A percentile compares a stretch with the other conserved stretches of the same genome.
Conservation (phyloP, 345 rosid genomes). For the Eucalyptus pumila region DNA sequence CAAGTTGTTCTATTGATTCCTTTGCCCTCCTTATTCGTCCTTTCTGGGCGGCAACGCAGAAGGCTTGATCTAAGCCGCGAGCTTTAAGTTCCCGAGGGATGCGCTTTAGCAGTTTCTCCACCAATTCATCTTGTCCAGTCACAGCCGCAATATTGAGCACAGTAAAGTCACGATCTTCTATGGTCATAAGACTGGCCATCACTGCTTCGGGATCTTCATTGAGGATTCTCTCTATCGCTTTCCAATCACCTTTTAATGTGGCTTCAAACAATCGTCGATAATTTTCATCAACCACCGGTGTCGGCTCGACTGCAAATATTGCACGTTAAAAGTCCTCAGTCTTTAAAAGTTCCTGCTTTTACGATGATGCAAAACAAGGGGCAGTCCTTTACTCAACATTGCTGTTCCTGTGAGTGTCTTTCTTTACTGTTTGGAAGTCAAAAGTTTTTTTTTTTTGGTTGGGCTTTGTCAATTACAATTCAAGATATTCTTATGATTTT, state of each 20-base stretch:
- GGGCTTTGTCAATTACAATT: background rate
- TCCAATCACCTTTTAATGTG: background rate
- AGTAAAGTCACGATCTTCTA: rapidly evolving
- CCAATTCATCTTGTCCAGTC: background rate
- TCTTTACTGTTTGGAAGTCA: background rate
- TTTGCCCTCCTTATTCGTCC: background rate
- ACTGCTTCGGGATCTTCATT: background rate
- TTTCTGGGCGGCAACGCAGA: background rate
- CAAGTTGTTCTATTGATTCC: background rate
- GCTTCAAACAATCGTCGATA: background rate
- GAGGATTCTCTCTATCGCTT: background rate
- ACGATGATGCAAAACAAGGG: background rate
- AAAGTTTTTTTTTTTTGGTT: background rate
- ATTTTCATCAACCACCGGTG: background rate
- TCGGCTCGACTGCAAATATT: background rate
- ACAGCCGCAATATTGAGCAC: background rate
- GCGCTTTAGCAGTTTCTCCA: background rate
- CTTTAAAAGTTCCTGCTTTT: background rate
- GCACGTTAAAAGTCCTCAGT: background rate
- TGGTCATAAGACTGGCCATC: background rate
- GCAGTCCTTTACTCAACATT: background rate
- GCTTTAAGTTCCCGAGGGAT: background rate
- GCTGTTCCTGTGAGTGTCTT: background rate
- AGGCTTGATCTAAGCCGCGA: background rate
- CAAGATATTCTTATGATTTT: background rate